These are phyloP conservation scores for Funneliformis geosporum DNA, from an alignment of 192 early-diverging fungal genomes.

Conservation along the genomic window DNA sequence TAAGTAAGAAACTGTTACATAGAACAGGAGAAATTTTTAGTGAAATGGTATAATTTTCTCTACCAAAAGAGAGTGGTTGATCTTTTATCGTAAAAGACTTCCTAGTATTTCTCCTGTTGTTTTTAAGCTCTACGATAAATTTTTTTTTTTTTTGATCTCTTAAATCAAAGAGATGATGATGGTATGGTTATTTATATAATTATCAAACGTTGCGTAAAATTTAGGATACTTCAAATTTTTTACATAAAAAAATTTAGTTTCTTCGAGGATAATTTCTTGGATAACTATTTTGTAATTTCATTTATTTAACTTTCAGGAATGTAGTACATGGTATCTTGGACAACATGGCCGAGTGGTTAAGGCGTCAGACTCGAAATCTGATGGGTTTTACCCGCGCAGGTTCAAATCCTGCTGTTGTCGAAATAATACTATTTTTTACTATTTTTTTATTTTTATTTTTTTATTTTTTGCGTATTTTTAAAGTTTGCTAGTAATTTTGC, in stretches of 20 bases:
- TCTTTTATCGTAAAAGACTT: background rate
- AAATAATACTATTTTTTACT: too few relatives aligned
- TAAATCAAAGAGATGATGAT: too few relatives aligned
- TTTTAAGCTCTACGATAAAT: background rate
- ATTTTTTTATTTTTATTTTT: too few relatives aligned
- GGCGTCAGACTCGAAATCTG: constrained; percentile 55
- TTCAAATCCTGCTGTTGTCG: constrained; percentile 61
- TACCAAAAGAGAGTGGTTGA: constrained; percentile 17
- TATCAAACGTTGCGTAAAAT: too few relatives aligned
- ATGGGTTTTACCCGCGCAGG: constrained; percentile 57
- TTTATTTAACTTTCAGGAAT: background rate
- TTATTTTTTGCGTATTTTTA: too few relatives aligned
- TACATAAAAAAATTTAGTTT: too few relatives aligned
- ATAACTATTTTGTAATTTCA: too few relatives aligned
- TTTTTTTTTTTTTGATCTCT: background rate
- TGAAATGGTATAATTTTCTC: constrained; percentile 32
- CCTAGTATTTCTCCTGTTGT: background rate
- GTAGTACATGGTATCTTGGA: constrained; percentile 4
- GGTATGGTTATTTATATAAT: too few relatives aligned
- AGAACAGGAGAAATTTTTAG: constrained; percentile 31
- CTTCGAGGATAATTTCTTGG: too few relatives aligned
- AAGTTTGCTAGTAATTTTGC: too few relatives aligned
- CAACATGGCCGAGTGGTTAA: constrained; percentile 53
- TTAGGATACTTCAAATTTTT: too few relatives aligned
- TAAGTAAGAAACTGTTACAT: constrained; percentile 17